phyloP scores from a whole-genome alignment of 2,329 filamentous ascomycete genomes.

The Clonostachys rhizophaga region DNA sequence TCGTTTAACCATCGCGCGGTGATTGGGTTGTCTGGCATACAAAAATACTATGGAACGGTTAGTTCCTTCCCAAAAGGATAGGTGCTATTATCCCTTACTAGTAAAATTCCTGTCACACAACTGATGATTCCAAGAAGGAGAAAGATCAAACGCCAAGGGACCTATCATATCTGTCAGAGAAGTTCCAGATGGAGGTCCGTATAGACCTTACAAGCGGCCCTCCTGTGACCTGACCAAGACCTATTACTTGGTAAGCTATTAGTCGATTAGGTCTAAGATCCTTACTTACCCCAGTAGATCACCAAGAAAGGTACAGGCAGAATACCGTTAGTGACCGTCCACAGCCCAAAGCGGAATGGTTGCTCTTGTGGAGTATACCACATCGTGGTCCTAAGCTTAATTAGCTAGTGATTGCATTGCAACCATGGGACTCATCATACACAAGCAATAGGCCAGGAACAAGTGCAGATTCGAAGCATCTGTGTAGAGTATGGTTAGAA shows the following conservation, averaged over 20 bases:
- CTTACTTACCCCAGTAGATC: neutral
- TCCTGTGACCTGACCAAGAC: neutral
- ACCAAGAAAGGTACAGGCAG: constrained; percentile 1
- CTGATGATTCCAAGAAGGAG: constrained; percentile 1
- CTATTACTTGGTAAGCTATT: neutral
- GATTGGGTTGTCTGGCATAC: neutral
- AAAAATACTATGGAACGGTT: neutral
- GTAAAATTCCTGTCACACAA: neutral
- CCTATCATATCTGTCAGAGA: neutral
- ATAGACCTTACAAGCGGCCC: neutral
- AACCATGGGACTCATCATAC: neutral
- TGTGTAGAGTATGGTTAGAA: neutral
- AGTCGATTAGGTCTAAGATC: neutral
- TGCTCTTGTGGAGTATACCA: constrained; percentile 1
- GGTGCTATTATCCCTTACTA: neutral
- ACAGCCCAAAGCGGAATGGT: neutral
- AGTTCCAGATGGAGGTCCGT: neutral
- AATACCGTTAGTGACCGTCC: constrained; percentile 1
- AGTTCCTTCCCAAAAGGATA: neutral
- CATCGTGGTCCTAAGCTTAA: neutral
- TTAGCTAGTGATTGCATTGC: neutral
- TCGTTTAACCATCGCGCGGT: neutral
- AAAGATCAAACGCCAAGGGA: constrained; percentile 2
- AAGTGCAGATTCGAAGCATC: neutral
- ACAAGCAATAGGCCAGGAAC: constrained; percentile 1